Evolutionary conservation across 441 rosid species (phyloP), one percentile per base, ranked within the genome.

Genomic region (Melastoma candidum): DNA sequence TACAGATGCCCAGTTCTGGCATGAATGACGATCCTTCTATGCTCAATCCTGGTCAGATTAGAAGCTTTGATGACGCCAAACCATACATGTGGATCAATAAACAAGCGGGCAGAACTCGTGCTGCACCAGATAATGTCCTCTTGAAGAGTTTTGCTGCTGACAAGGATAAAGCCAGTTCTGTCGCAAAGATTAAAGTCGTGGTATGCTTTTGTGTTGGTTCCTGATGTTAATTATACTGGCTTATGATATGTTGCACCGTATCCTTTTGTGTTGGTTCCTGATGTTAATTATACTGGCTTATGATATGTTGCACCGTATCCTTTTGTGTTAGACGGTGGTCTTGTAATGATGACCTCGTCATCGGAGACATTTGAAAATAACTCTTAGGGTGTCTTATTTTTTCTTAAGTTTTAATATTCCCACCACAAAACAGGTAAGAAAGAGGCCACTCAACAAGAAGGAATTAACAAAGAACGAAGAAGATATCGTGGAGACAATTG

Each of bases 131-230:
- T 46, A 93, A 78, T 70, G 73, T 61, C 66, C 77, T 85, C 68
- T 59, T 77, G 56, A 80, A 77, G 69, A 82, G 82, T 67, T 82
- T 93, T 67, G 83, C 89, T 50, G 84, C 66, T 12, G 99, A 93
- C 68, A 89, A 82, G 71, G 93, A 89, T 63, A 85, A 79, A 75
- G 66, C 70, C 64, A 83, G 78, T 68, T 73, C 97, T 63, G 99
- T 89, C 53, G 99, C 99, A 44, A 93, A 93, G 79, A 93, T 93
- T 54, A 93, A 93, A 93, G 99, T 93, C 51, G 97, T 93, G 93
- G 99, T 93, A 76, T 39, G 95, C 57, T 68, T 53, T 43, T 26
- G 41, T 32, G 6, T 32, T 32, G 41, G 8, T 32, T 32, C 41
- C 8, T 32, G 5, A 32, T 32, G 41, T 32, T 32, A 4, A 32